Base-by-base conservation (phyloP, 139 green algal species). In the Astrephomene gubernaculifera region DNA sequence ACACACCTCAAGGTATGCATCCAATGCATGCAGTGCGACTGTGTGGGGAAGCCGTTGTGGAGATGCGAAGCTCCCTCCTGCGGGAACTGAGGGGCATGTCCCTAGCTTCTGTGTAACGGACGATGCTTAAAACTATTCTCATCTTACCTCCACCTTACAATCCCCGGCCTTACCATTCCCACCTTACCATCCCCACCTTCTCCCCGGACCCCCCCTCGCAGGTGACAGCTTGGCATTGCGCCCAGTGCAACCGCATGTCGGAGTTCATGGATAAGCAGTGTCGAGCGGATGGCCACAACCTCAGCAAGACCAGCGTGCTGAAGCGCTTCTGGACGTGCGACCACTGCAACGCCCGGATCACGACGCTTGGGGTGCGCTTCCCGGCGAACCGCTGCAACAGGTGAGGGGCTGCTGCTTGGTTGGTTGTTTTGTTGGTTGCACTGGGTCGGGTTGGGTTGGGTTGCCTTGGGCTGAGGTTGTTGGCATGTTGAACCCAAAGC, bases 251-350 rank as follows among this genome's bases (percentile, higher is more conserved):
- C 44, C 52, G 54, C 3, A 74, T 90, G 65, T 57, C 22, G 8
- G 87, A 90, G 65, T 69, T 38, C 44, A 25, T 68, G n/a, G 31
- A 83, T 60, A 57, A 74, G 29, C 33, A 72, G 41, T 90, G 87
- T 68, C 19, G 29, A 10, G 35, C 71, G 17, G 71, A 80, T 19
- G 71, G 70, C 52, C 86, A 90, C 81, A 67, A 5, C 4, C 27
- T 86, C 25, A 86, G 61, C 17, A 81, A 81, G n/a, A 73, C 86
- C 36, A 83, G 29, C 35, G 79, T 75, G 17, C 78, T 82, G 35
- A 90, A 90, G 68, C 87, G 87, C 68, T 90, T 81, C 49, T 90
- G 87, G 87, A 75, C 29, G 6, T 90, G 87, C 76, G 49, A 64
- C 67, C 87, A 90, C 57, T 90, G 87, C 82, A 88, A 90, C 70